Base-by-base conservation (phyloP, 108 stramenopile species). In the Discostella stelligeroides region DNA sequence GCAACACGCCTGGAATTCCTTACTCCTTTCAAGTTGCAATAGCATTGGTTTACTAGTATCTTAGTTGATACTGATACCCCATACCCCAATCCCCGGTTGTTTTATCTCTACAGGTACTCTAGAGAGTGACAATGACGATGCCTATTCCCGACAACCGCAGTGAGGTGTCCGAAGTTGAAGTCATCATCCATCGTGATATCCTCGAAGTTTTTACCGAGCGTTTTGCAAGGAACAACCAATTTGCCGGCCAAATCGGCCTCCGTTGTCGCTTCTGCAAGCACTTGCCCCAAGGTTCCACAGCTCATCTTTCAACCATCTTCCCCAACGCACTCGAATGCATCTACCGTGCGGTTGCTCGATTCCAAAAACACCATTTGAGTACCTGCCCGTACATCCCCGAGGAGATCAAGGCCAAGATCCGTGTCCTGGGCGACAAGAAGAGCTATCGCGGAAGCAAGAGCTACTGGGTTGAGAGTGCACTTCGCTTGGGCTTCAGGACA, bases 211-310 rank as follows among this genome's bases (percentile, higher is more conserved):
- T 69, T 27, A 43, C 58, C 27, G 62, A 39, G 57, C 65, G 24
- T 13, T 8, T 17, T 27, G 14, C 20, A 8, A n/a, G 45, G 7
- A 29, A 45, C 24, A 57, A 64, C 20, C 73, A 59, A 27, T 66
- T 60, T 57, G 73, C 73, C 8, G 73, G 73, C 13, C 25, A 38
- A 13, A 39, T 74, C 18, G 73, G 54, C 57, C 62, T 74, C 20
- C 73, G 73, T 23, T 74, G 73, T 53, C 57, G 65, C 7, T 53
- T 51, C 50, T 74, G 73, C 58, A 74, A 74, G 49, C 57, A 66
- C 24, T 17, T 63, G 24, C 50, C 53, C 1, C 38, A 40, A 1
- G 61, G 61, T 14, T 7, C 11, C 23, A 50, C 57, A 2, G 73
- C 73, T 1, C 24, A 23, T 40, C 56, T 64, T 40, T 56, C 73